Evolutionary conservation across 2,329 filamentous ascomycete species (phyloP).

Genomic region (Sphaceloma murrayae): DNA sequence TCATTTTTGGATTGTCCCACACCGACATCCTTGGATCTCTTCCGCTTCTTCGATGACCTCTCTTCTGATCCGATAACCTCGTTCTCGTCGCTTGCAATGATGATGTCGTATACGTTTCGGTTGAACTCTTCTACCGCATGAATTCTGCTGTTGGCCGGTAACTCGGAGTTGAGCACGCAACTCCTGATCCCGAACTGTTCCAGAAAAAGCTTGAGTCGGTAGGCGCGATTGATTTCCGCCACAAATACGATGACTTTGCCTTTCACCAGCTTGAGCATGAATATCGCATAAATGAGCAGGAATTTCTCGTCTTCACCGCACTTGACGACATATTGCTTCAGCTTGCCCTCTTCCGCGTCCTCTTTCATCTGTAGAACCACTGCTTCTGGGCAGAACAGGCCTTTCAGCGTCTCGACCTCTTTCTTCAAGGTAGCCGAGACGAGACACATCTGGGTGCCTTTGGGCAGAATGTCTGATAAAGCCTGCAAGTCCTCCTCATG

Average conservation of each 20-base stretch:
- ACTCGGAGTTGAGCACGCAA: conserved; percentile 85
- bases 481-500: conserved; percentile 83
- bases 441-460: conserved; percentile 78
- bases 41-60: conserved; percentile 24
- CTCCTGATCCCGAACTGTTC: conserved; percentile 95
- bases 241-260: conserved; percentile 85
- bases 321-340: conserved; percentile 60
- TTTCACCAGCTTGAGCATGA: conserved; percentile 87
- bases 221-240: conserved; percentile 77
- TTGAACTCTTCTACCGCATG: conserved; percentile 98
- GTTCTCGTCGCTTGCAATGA: conserved; percentile 89
- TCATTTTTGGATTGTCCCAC: conserved; percentile 20
- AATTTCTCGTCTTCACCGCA: conserved; percentile 98
- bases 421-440: conserved; percentile 88
- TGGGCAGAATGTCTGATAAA: conserved; percentile 67
- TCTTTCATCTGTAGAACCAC: conserved; percentile 74
- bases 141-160: conserved; percentile 84
- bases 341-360: conserved; percentile 57
- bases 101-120: conserved; percentile 91
- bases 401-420: conserved; percentile 77
- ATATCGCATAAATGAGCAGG: conserved; percentile 81
- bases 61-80: conserved; percentile 65
- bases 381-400: conserved; percentile 74
- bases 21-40: conserved; percentile 17
- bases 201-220: conserved; percentile 85